Evolutionary conservation across 306 rosid genomes (phyloP).

Genomic region (Prinsepia uniflora): DNA sequence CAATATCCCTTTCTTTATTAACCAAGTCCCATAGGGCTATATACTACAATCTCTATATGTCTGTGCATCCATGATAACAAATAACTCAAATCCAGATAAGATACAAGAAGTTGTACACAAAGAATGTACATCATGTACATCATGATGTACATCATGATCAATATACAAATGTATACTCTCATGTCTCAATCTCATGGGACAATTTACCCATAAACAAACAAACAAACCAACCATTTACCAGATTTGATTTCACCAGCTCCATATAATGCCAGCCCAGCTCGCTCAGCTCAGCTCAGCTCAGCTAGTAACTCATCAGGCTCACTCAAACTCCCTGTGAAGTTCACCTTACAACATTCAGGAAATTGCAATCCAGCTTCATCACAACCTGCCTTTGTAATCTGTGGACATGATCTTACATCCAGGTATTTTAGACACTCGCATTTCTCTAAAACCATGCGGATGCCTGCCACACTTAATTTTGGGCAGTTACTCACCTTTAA

Average conservation of each 20-base stretch:
- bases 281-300: conserved; percentile 10
- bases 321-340: conserved; percentile 59
- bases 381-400: conserved; percentile 63
- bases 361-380: conserved; percentile 75
- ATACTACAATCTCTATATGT: too few relatives aligned
- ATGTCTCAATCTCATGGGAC: not conserved
- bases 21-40: too few relatives aligned
- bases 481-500: conserved; percentile 81
- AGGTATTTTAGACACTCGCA: conserved; percentile 63
- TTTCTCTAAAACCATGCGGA: conserved; percentile 57
- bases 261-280: not conserved
- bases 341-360: conserved; percentile 65
- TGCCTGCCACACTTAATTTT: conserved; percentile 69
- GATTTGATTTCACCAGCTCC: not conserved
- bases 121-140: too few relatives aligned
- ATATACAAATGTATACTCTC: conserved; percentile 4
- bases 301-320: conserved; percentile 55
- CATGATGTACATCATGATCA: not conserved
- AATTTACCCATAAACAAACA: not conserved
- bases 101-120: too few relatives aligned
- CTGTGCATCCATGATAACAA: too few relatives aligned
- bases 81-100: not conserved
- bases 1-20: too few relatives aligned
- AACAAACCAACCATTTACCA: not conserved
- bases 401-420: conserved; percentile 87